phyloP scores from a whole-genome alignment of 176 grass and related monocot genomes.

The Eragrostis curvula region DNA sequence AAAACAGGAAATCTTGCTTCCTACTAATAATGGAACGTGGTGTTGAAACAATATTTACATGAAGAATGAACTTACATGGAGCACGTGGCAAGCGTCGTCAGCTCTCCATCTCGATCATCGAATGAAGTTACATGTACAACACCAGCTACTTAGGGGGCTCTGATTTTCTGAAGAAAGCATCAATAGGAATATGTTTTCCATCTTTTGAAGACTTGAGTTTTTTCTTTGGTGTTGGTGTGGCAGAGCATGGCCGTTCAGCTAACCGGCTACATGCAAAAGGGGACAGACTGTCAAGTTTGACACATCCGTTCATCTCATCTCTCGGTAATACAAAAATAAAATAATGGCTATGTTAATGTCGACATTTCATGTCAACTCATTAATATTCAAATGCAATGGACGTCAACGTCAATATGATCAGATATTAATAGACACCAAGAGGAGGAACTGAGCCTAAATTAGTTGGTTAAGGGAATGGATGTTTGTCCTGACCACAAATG shows the following conservation, averaged over 20 bases:
- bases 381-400: background rate
- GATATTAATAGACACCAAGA: background rate
- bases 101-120: background rate
- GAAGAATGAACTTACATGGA: conserved; percentile 32
- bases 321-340: background rate
- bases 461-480: no score
- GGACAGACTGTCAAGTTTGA: background rate
- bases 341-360: background rate
- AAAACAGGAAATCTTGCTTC: no score
- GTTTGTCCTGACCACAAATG: no score
- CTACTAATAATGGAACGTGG: no score
- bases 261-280: conserved; percentile 38
- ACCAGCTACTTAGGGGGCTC: background rate
- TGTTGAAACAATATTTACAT: conserved; percentile 27
- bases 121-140: background rate
- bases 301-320: background rate
- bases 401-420: background rate
- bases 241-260: conserved; percentile 27
- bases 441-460: no score
- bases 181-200: conserved; percentile 80
- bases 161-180: conserved; percentile 66
- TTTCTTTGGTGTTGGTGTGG: conserved; percentile 54
- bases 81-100: background rate
- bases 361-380: no score
- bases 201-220: conserved; percentile 60